phyloP scores from a whole-genome alignment of 192 early-diverging fungal genomes.

The Backusella psychrophila region DNA sequence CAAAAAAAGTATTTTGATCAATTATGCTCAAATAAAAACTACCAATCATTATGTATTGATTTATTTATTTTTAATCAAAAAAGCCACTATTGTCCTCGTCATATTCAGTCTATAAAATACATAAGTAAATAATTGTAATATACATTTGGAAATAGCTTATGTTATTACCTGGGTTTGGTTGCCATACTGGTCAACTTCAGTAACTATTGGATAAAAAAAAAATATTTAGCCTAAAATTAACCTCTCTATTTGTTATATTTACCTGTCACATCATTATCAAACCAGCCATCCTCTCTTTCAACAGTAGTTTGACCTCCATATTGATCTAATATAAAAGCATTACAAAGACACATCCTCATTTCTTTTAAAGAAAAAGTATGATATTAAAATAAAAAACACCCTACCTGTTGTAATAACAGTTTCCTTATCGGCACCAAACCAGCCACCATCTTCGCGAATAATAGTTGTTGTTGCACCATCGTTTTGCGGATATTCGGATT shows the following conservation, averaged over 20 bases:
- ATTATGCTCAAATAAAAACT: neutral
- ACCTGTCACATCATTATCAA: slow-evolving; percentile 25
- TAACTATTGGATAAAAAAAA: slow-evolving; percentile 10
- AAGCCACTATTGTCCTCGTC: slow-evolving; percentile 6
- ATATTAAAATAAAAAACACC: neutral
- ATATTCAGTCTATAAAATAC: neutral
- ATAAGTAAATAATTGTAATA: neutral
- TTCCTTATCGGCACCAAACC: slow-evolving; percentile 28
- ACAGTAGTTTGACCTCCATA: slow-evolving; percentile 28
- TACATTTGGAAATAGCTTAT: neutral
- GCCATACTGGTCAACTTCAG: slow-evolving; percentile 29
- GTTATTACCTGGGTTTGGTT: slow-evolving; percentile 17
- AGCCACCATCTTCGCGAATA: slow-evolving; percentile 30
- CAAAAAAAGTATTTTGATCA: neutral
- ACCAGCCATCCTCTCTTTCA: slow-evolving; percentile 33
- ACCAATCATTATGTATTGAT: neutral
- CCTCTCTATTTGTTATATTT: neutral
- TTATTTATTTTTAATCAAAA: slow-evolving; percentile 9
- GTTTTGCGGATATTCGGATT: neutral
- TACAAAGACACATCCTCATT: neutral
- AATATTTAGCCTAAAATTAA: neutral
- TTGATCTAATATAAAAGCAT: slow-evolving; percentile 16
- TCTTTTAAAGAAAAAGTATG: neutral
- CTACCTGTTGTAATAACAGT: slow-evolving; percentile 26
- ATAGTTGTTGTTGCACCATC: slow-evolving; percentile 25